A percentile compares a stretch with the other conserved stretches of the same genome.
phyloP scores from a whole-genome alignment of 495 filamentous ascomycete species.

The Chaetomium tenue region DNA sequence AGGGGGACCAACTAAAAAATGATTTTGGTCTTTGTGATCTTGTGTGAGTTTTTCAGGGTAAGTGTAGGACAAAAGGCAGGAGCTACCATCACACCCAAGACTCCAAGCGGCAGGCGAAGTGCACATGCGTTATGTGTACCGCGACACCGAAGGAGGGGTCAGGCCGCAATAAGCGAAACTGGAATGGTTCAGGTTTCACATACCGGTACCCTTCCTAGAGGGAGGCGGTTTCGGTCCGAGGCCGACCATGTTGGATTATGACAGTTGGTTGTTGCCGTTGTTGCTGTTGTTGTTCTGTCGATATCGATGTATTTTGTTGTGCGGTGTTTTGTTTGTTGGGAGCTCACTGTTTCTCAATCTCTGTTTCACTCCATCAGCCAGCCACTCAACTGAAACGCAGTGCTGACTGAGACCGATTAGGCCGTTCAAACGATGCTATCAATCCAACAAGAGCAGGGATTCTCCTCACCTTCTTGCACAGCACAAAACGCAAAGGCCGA shows the following conservation, averaged over 20 bases:
- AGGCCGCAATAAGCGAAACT: slow-evolving; percentile 1
- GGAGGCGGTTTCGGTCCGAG: slow-evolving; percentile 68
- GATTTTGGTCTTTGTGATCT: too few species aligned
- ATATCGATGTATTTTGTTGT: slow-evolving; percentile 10
- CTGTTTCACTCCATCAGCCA: not conserved
- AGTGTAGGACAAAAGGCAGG: slow-evolving; percentile 5
- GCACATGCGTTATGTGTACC: not conserved
- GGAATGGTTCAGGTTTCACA: slow-evolving; percentile 15
- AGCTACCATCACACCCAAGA: not conserved
- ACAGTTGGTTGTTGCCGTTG: not conserved
- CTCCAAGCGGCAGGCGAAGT: not conserved
- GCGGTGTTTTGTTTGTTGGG: not conserved
- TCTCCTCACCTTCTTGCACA: not conserved
- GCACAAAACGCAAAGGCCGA: not conserved
- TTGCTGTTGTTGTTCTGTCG: not conserved
- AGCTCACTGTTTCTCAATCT: not conserved
- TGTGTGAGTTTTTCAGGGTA: not conserved
- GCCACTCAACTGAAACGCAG: not conserved
- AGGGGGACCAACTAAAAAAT: not conserved
- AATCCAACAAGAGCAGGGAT: not conserved
- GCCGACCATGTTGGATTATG: slow-evolving; percentile 64
- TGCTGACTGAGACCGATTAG: slow-evolving; percentile 3
- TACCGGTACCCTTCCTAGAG: slow-evolving; percentile 67
- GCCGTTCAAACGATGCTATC: not conserved
- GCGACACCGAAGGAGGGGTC: slow-evolving; percentile 8